phyloP scores from a whole-genome alignment of 1,139 yeast species.

The Petasospora rhodanensis region DNA sequence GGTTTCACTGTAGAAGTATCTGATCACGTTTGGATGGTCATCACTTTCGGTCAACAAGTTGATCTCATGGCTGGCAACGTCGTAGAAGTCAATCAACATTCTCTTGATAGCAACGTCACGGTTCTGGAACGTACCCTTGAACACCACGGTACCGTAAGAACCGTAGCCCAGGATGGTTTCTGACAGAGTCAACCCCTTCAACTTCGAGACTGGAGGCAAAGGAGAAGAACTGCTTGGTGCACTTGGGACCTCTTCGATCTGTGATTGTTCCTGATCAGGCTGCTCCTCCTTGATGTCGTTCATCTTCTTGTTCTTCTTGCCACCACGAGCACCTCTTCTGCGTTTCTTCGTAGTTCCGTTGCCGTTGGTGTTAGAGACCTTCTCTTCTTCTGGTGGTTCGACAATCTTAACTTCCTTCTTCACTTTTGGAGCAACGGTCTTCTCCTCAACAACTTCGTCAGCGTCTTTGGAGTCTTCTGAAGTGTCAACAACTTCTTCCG shows the following conservation, averaged over 20 bases:
- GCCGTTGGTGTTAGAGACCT: conserved; percentile 7
- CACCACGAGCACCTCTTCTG: conserved; percentile 86
- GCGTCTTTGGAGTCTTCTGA: not conserved
- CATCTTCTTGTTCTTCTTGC: conserved; percentile 48
- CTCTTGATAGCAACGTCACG: conserved; percentile 95
- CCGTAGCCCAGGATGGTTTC: conserved; percentile 87
- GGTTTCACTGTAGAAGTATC: conserved; percentile 89
- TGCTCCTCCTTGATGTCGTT: conserved; percentile 14
- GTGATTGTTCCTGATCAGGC: too few species aligned
- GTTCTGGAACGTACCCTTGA: conserved; percentile 82
- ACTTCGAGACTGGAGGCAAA: not conserved
- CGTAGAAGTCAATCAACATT: conserved; percentile 89
- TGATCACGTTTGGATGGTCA: conserved; percentile 90
- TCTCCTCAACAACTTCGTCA: not conserved
- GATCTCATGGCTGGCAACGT: conserved; percentile 94
- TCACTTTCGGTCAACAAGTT: conserved; percentile 86
- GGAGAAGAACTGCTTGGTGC: not conserved
- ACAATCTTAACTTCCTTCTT: conserved; percentile 20
- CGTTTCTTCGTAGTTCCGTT: conserved; percentile 42
- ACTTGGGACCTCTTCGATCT: too few species aligned
- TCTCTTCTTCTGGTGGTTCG: conserved; percentile 20
- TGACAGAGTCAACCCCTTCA: conserved; percentile 51
- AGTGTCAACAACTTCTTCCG: too few species aligned
- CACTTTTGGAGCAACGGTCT: conserved; percentile 1
- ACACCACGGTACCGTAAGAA: conserved; percentile 94